Conservation (phyloP, 208 protist species). For the Angomonas deanei region DNA sequence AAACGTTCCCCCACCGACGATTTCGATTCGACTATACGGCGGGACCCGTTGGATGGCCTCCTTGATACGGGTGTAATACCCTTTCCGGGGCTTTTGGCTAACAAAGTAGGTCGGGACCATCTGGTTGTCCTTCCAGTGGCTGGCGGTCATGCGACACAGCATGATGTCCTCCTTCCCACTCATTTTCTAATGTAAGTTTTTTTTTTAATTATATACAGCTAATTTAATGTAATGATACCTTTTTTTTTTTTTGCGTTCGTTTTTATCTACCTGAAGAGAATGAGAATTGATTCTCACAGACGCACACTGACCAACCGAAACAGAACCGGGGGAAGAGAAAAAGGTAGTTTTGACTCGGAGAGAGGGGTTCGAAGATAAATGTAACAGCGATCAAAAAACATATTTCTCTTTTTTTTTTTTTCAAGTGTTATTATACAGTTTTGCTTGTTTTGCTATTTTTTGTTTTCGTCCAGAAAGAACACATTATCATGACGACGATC, state of each 20-base stretch:
- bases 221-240: neutral
- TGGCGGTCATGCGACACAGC: constrained; percentile 36
- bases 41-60: constrained; percentile 35
- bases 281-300: too few species aligned
- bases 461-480: neutral
- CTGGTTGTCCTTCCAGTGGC: constrained; percentile 25
- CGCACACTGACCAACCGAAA: too few species aligned
- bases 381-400: too few species aligned
- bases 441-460: neutral
- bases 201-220: neutral
- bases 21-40: constrained; percentile 39
- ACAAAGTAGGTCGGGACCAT: constrained; percentile 49
- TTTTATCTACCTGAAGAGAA: too few species aligned
- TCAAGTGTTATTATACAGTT: neutral
- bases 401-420: too few species aligned
- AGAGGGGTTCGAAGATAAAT: too few species aligned
- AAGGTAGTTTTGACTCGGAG: too few species aligned
- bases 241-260: neutral
- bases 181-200: neutral
- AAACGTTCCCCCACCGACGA: constrained; percentile 31
- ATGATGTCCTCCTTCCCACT: constrained; percentile 16
- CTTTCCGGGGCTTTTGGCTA: constrained; percentile 24
- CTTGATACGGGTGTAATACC: constrained; percentile 23
- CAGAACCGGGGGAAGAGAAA: too few species aligned
- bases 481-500: too few species aligned